Percentiles rank a stretch among this genome's conserved stretches.
Evolutionary conservation across 306 rosid species (phyloP).

Genomic region (Castanospermum australe): DNA sequence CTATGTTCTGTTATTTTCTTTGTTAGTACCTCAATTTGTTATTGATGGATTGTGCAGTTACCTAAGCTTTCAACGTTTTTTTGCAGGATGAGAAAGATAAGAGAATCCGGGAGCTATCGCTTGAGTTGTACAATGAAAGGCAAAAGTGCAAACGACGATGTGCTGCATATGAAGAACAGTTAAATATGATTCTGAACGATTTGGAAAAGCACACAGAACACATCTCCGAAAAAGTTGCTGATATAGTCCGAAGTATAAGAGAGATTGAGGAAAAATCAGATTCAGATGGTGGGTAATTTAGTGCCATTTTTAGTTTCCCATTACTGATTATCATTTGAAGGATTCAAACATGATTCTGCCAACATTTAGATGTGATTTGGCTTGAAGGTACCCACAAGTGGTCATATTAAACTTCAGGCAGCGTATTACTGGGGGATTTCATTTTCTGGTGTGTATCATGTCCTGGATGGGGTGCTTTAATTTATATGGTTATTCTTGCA

Average conservation of each 20-base stretch:
- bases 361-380: conserved; percentile 8
- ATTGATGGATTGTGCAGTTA: conserved; percentile 15
- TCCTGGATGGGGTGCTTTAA: conserved; percentile 10
- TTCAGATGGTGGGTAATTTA: conserved; percentile 40
- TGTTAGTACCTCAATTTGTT: background rate
- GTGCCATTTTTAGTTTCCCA: background rate
- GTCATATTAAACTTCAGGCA: conserved; percentile 21
- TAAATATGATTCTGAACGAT: conserved; percentile 53
- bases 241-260: conserved; percentile 52
- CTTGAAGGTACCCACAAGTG: conserved; percentile 20
- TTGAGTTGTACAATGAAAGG: conserved; percentile 65
- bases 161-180: conserved; percentile 70
- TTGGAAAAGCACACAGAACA: conserved; percentile 68
- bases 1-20: conserved; percentile 1
- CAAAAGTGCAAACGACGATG: conserved; percentile 67
- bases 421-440: background rate
- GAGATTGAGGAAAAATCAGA: conserved; percentile 55
- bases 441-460: conserved; percentile 26
- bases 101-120: conserved; percentile 68
- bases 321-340: background rate
- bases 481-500: conserved; percentile 1
- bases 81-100: conserved; percentile 73
- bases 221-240: conserved; percentile 62
- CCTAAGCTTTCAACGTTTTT: too few relatives aligned
- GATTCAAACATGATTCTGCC: conserved; percentile 4